phyloP scores from a whole-genome alignment of 1,284 basidiomycete species.

The Takashimella tepidaria region DNA sequence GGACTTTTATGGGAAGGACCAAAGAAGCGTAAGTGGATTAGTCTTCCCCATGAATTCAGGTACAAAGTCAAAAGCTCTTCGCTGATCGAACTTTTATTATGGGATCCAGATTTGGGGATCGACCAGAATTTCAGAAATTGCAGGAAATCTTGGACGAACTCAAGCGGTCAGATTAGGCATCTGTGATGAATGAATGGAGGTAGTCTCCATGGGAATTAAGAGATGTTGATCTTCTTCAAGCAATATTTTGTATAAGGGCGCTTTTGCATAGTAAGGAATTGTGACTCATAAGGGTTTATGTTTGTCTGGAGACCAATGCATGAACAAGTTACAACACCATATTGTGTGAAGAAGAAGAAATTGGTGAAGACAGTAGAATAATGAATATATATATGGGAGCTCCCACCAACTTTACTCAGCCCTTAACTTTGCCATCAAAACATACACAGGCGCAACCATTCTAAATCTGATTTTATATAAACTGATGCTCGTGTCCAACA shows the following conservation, averaged over 20 bases:
- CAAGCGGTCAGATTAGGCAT: slow-evolving; percentile 27
- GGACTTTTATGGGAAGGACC: slow-evolving; percentile 76
- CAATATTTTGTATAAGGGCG: too few species aligned
- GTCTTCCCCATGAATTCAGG: not conserved
- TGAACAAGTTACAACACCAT: not conserved
- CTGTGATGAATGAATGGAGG: not conserved
- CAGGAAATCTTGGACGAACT: slow-evolving; percentile 52
- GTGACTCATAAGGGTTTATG: too few species aligned
- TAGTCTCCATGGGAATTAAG: not conserved
- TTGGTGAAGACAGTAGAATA: not conserved
- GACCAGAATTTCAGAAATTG: slow-evolving; percentile 73
- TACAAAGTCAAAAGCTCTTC: not conserved
- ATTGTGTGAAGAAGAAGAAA: not conserved
- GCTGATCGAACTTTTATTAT: too few species aligned
- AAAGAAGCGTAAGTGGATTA: slow-evolving; percentile 43
- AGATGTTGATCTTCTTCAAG: too few species aligned
- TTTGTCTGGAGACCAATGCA: not conserved
- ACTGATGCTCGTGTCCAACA: too few species aligned
- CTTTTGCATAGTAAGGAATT: too few species aligned
- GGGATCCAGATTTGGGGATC: slow-evolving; percentile 63
- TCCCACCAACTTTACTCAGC: too few species aligned
- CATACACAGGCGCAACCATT: too few species aligned
- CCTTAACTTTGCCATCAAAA: too few species aligned
- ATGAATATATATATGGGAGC: too few species aligned
- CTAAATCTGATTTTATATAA: too few species aligned